Evolutionary conservation across 192 early-diverging fungal genomes (phyloP), one percentile per base, ranked within the genome.

Genomic region (Gamsiella multidivaricata): DNA sequence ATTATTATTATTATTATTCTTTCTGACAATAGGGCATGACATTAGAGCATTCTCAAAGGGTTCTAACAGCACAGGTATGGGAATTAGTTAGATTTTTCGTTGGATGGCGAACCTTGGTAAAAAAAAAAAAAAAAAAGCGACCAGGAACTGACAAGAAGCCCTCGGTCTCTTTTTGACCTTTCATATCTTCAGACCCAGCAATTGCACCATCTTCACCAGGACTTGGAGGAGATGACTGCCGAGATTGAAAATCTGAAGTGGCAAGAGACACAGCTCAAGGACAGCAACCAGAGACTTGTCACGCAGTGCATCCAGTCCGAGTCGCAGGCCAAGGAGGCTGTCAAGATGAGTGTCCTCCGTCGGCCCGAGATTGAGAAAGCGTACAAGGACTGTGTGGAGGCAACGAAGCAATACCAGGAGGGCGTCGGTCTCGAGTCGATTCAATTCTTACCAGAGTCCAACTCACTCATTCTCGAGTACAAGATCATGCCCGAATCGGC

Each of bases 381-480:
- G 0, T 78, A 78, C 39, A 68, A 64, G 47, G 66, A 69, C 7
- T 78, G 74, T 46, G 20, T 78, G 23, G 74, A 33, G 18, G 61
- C 54, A 10, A 78, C 74, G 17, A 50, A 47, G 14, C 74, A 58
- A 32, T 78, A 78, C 33, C 74, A 78, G 54, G 74, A 78, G 5
- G 74, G 65, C 2, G 74, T 78, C 34, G 74, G 74, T 5, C 33
- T 78, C 3, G 66, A 68, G 54, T 78, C 66, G 22, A 64, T 64
- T 7, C 74, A 69, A 23, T 69, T 56, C 49, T 10, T 69, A 49
- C 23, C 54, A 0, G 74, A 78, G n/a, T 69, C 74, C 0, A 63
- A 53, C 28, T 49, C 66, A 11, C 42, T 78, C 0, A 49, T 78
- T 18, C 46, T 78, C 8, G 55, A 78, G 41, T 78, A 78, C 41